phyloP scores from a whole-genome alignment of 2,329 filamentous ascomycete genomes.

The Lasiodiplodia sp. region DNA sequence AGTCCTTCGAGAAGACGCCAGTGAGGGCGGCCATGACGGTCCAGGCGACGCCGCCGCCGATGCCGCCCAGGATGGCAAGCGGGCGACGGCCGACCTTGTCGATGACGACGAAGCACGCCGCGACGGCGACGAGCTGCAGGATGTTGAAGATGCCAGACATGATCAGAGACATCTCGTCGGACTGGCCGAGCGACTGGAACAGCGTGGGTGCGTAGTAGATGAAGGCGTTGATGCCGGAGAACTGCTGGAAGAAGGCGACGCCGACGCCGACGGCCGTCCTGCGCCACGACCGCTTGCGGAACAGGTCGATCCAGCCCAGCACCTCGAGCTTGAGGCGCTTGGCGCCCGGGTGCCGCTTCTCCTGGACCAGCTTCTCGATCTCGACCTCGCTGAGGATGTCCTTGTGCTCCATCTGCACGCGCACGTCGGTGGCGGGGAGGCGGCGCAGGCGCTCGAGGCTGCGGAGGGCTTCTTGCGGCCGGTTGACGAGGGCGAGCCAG shows the following conservation, averaged over 20 bases:
- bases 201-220: slow-evolving; percentile 59
- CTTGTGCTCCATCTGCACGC: slow-evolving; percentile 33
- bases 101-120: slow-evolving; percentile 30
- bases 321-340: slow-evolving; percentile 1
- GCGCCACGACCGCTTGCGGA: slow-evolving; percentile 51
- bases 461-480: slow-evolving; percentile 40
- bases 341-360: slow-evolving; percentile 4
- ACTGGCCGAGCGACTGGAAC: slow-evolving; percentile 50
- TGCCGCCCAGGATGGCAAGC: slow-evolving; percentile 30
- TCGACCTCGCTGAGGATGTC: slow-evolving; percentile 33
- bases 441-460: slow-evolving; percentile 40
- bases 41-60: slow-evolving; percentile 47
- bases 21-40: slow-evolving; percentile 62
- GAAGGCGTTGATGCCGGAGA: slow-evolving; percentile 42
- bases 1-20: slow-evolving; percentile 59
- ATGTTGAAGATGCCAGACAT: slow-evolving; percentile 46
- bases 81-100: slow-evolving; percentile 34
- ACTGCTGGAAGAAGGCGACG: slow-evolving; percentile 55
- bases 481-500: slow-evolving; percentile 41
- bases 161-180: slow-evolving; percentile 39
- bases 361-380: slow-evolving; percentile 28
- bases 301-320: slow-evolving; percentile 50
- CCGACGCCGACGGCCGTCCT: slow-evolving; percentile 50
- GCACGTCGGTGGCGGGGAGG: slow-evolving; percentile 28
- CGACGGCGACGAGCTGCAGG: slow-evolving; percentile 38